These are phyloP conservation scores for Cornus kousa DNA, from an alignment of 148 eudicot species.

Conservation along the genomic window DNA sequence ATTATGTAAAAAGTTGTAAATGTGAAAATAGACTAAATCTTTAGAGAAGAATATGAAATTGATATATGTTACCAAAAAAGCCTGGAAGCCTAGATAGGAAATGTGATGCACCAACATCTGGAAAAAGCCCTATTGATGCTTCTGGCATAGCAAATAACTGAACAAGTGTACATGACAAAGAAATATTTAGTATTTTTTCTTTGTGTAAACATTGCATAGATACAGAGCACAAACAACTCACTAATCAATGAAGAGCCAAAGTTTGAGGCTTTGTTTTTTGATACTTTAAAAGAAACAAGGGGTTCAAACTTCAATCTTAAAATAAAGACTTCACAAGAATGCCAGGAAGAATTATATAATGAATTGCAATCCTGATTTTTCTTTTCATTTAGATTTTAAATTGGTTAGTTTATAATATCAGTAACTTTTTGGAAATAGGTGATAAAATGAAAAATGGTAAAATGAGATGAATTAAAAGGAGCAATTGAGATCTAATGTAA, in stretches of 20 bases:
- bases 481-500: not conserved
- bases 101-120: constrained; percentile 42
- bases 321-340: too few relatives aligned
- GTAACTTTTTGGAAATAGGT: not conserved
- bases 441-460: not conserved
- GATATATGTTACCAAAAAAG: constrained; percentile 23
- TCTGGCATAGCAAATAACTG: constrained; percentile 52
- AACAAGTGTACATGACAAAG: not conserved
- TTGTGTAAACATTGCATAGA: not conserved
- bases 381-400: too few relatives aligned
- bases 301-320: too few relatives aligned
- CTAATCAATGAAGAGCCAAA: too few relatives aligned
- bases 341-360: too few relatives aligned
- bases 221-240: too few relatives aligned
- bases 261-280: too few relatives aligned
- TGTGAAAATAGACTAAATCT: not conserved
- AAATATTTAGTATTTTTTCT: not conserved
- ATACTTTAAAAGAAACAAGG: too few relatives aligned
- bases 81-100: constrained; percentile 39
- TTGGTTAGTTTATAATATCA: too few relatives aligned
- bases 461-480: not conserved
- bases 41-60: not conserved
- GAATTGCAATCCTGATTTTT: too few relatives aligned
- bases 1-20: not conserved
- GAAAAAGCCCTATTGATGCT: constrained; percentile 26